Percentiles rank a stretch among this genome's conserved stretches.
Conservation (phyloP, 345 rosid species). For the Hypericum perforatum region DNA sequence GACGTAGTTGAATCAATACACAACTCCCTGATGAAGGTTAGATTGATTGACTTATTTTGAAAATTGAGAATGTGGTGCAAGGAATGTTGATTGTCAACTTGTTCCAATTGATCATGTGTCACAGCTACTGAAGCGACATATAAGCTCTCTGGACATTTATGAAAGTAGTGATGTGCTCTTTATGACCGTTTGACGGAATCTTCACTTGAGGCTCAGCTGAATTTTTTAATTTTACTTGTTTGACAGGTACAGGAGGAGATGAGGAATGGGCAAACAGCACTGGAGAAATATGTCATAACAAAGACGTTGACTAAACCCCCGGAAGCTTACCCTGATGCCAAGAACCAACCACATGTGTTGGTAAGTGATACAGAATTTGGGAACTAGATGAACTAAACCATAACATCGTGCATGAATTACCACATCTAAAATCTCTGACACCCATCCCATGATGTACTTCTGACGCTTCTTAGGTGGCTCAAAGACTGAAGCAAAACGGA, state of each 20-base stretch:
- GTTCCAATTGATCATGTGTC: neutral
- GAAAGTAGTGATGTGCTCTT: neutral
- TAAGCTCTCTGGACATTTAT: neutral
- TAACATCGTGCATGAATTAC: no score
- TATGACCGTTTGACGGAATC: no score
- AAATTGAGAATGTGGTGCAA: neutral
- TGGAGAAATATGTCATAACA: constrained; percentile 88
- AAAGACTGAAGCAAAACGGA: constrained; percentile 82
- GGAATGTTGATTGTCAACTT: neutral
- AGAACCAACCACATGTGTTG: constrained; percentile 90
- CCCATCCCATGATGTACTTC: no score
- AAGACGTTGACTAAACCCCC: constrained; percentile 92
- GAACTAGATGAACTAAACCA: constrained; percentile 12
- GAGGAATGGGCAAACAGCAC: constrained; percentile 83
- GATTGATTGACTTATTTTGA: neutral
- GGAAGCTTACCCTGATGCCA: constrained; percentile 92
- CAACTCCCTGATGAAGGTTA: constrained; percentile 71
- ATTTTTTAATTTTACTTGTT: constrained; percentile 5
- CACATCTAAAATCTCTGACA: no score
- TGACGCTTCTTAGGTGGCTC: constrained; percentile 63
- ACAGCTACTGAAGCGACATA: neutral
- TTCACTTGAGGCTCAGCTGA: neutral
- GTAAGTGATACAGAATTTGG: constrained; percentile 30
- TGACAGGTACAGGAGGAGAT: constrained; percentile 82
- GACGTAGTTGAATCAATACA: constrained; percentile 89